Conservation (phyloP, 164 flowering plant species). For the Dillenia suffruticosa region DNA sequence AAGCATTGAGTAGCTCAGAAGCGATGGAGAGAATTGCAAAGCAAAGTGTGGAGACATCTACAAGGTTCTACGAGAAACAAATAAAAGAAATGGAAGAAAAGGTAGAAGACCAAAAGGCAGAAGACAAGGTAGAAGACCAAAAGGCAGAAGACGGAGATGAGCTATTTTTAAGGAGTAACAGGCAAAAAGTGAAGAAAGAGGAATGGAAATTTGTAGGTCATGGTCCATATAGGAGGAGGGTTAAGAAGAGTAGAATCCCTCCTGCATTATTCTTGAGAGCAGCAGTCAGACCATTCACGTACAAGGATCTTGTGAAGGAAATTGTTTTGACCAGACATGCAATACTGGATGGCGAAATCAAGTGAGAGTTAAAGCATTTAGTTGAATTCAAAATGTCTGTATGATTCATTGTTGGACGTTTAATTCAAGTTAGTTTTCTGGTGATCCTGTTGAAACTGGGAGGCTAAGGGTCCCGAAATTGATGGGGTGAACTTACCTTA, state of each 20-base stretch:
- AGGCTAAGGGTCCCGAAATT: too few species aligned
- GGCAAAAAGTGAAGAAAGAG: slow-evolving; percentile 41
- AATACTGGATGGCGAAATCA: slow-evolving; percentile 80
- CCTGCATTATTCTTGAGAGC: slow-evolving; percentile 75
- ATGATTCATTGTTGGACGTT: too few species aligned
- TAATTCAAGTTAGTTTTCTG: too few species aligned
- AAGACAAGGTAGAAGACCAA: slow-evolving; percentile 13
- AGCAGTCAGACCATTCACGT: slow-evolving; percentile 85
- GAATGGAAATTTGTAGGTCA: slow-evolving; percentile 60
- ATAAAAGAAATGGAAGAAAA: slow-evolving; percentile 31
- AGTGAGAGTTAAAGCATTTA: slow-evolving; percentile 21
- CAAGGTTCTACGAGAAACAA: slow-evolving; percentile 42
- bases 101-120: slow-evolving; percentile 4
- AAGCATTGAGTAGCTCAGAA: slow-evolving; percentile 56
- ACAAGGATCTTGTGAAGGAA: slow-evolving; percentile 89
- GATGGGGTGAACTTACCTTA: too few species aligned
- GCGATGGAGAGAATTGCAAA: slow-evolving; percentile 65
- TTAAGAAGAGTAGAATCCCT: slow-evolving; percentile 72
- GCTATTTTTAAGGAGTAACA: slow-evolving; percentile 32
- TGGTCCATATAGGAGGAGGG: slow-evolving; percentile 57
- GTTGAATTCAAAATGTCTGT: too few species aligned
- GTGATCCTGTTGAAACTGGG: too few species aligned
- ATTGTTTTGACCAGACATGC: slow-evolving; percentile 89
- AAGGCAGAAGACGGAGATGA: slow-evolving; percentile 28
- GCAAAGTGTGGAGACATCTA: slow-evolving; percentile 39